Percentiles rank a stretch among this genome's conserved stretches.
These are phyloP conservation scores for Narthecium ossifragum DNA, from an alignment of 106 monocot species.

Conservation along the genomic window DNA sequence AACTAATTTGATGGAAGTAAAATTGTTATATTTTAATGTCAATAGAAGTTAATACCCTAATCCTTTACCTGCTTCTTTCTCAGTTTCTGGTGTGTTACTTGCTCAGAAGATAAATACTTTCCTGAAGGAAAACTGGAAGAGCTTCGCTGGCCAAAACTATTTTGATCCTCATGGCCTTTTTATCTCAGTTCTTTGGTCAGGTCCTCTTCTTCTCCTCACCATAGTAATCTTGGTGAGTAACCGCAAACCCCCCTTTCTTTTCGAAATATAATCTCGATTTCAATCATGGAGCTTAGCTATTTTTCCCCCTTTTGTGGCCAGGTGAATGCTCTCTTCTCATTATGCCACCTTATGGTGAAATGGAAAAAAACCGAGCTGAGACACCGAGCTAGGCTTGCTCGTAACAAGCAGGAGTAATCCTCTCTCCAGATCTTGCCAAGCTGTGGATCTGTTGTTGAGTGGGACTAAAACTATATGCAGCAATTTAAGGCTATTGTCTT, in stretches of 20 bases:
- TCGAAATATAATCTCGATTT: neutral
- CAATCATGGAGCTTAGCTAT: neutral
- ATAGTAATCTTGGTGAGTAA: conserved; percentile 69
- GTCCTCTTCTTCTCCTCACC: conserved; percentile 65
- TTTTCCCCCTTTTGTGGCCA: conserved; percentile 9
- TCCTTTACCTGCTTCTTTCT: too few species aligned
- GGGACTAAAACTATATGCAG: too few species aligned
- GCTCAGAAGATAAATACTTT: conserved; percentile 79
- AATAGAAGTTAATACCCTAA: too few species aligned
- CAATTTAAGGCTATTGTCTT: too few species aligned
- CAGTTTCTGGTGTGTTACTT: conserved; percentile 86
- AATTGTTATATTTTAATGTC: too few species aligned
- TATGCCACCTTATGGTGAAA: conserved; percentile 48
- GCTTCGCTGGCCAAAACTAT: conserved; percentile 82
- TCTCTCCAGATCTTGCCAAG: neutral
- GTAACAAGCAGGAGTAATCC: conserved; percentile 36
- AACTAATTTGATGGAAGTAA: too few species aligned
- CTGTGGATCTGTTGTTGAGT: too few species aligned
- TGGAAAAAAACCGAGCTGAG: conserved; percentile 72
- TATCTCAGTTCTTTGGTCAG: conserved; percentile 89
- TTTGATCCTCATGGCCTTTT: conserved; percentile 82
- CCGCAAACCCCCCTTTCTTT: neutral
- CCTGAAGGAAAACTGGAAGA: conserved; percentile 69
- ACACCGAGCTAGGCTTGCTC: conserved; percentile 42
- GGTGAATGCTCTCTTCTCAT: conserved; percentile 53